Conservation (phyloP, 2,329 filamentous ascomycete species). For the Alternaria burnsii region DNA sequence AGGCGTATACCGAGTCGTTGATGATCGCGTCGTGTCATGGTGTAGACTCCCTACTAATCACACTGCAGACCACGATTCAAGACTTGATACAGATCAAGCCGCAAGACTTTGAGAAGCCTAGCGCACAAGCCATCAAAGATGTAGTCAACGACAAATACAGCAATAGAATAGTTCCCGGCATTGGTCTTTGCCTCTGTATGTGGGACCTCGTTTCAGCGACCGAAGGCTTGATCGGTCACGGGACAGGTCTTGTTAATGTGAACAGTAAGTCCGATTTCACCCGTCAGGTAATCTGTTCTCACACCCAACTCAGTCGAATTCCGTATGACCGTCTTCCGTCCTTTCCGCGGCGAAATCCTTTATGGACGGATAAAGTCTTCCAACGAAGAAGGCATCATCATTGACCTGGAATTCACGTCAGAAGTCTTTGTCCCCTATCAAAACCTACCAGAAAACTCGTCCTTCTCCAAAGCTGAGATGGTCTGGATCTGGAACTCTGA, state of each 20-base stretch:
- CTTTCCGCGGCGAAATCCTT: constrained; percentile 94
- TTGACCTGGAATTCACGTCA: constrained; percentile 91
- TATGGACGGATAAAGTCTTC: constrained; percentile 82
- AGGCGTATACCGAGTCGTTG: not conserved
- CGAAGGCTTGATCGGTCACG: constrained; percentile 92
- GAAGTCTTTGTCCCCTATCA: constrained; percentile 78
- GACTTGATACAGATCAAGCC: constrained; percentile 94
- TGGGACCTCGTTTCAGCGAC: constrained; percentile 90
- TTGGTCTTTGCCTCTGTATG: constrained; percentile 91
- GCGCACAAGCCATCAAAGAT: constrained; percentile 87
- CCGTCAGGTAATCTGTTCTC: not conserved
- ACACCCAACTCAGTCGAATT: constrained; percentile 75
- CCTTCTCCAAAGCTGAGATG: constrained; percentile 78
- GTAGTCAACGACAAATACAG: constrained; percentile 97
- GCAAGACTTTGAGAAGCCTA: constrained; percentile 84
- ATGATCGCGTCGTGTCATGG: not conserved
- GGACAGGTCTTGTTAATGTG: constrained; percentile 90
- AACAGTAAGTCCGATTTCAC: constrained; percentile 69
- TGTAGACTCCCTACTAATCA: not conserved
- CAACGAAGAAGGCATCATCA: constrained; percentile 74
- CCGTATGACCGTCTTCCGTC: constrained; percentile 89
- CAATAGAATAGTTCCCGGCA: constrained; percentile 95
- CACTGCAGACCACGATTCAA: constrained; percentile 81
- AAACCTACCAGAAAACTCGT: constrained; percentile 53
- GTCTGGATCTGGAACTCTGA: constrained; percentile 85